phyloP scores from a whole-genome alignment of 1,284 basidiomycete genomes.

The Thecaphora thlaspeos region DNA sequence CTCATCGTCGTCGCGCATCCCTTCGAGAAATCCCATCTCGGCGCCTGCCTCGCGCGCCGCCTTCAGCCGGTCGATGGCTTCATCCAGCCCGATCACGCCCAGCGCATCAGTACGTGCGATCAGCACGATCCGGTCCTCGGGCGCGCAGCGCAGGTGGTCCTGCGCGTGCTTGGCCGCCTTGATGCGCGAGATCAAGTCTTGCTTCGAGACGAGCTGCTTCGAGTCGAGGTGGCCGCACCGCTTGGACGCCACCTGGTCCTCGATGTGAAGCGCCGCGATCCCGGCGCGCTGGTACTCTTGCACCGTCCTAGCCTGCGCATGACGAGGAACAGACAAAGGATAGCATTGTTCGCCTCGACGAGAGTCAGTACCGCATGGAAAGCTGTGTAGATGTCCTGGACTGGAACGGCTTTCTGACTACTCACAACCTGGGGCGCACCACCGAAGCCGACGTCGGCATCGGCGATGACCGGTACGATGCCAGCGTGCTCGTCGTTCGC shows the following conservation, averaged over 20 bases:
- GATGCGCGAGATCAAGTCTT: conserved; percentile 73
- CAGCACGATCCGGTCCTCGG: conserved; percentile 71
- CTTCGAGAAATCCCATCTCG: conserved; percentile 81
- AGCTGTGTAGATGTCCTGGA: no score
- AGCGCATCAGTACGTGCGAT: conserved; percentile 81
- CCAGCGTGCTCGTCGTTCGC: no score
- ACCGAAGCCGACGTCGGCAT: conserved; percentile 80
- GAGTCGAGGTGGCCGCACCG: conserved; percentile 77
- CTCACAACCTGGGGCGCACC: conserved; percentile 71
- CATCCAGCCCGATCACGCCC: conserved; percentile 76
- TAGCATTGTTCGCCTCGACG: no score
- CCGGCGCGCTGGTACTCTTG: conserved; percentile 70
- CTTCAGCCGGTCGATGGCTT: conserved; percentile 69
- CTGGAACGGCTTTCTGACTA: no score
- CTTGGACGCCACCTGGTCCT: conserved; percentile 77
- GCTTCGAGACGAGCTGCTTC: conserved; percentile 74
- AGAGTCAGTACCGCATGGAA: no score
- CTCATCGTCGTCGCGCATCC: conserved; percentile 65
- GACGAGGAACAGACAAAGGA: no score
- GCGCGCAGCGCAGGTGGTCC: conserved; percentile 63
- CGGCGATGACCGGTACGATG: conserved; percentile 65
- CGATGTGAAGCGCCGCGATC: conserved; percentile 75
- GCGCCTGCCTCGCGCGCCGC: conserved; percentile 73
- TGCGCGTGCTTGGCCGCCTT: conserved; percentile 65
- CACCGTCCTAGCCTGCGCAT: conserved; percentile 64